These are phyloP conservation scores for Coemansia sp. DNA, from an alignment of 192 early-diverging fungal species.

Conservation along the genomic window DNA sequence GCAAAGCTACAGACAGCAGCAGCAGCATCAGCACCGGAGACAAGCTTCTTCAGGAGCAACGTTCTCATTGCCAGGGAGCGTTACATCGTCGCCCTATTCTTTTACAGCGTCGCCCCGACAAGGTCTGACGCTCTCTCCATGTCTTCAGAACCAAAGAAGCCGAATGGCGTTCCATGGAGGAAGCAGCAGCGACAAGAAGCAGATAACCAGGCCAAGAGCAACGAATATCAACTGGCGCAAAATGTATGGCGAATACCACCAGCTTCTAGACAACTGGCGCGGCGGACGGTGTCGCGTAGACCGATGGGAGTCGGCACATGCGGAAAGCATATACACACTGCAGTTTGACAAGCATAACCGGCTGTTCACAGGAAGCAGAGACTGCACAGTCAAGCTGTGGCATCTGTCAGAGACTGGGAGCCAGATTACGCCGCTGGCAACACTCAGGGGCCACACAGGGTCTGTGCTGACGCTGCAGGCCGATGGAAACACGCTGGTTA, in stretches of 20 bases:
- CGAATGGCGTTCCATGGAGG: neutral
- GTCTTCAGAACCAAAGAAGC: neutral
- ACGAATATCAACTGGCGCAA: constrained; percentile 68
- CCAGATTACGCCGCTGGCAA: constrained; percentile 49
- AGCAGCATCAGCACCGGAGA: constrained; percentile 10
- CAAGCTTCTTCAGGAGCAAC: neutral
- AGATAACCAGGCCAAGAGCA: neutral
- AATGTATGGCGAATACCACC: constrained; percentile 65
- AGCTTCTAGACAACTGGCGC: constrained; percentile 74
- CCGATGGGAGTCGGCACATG: constrained; percentile 69
- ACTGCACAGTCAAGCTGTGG: constrained; percentile 75
- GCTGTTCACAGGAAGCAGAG: constrained; percentile 72
- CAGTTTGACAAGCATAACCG: constrained; percentile 70
- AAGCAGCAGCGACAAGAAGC: neutral
- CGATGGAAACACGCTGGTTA: constrained; percentile 63
- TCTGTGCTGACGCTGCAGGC: constrained; percentile 89
- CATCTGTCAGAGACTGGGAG: constrained; percentile 62
- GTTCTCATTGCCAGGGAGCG: neutral
- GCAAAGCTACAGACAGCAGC: constrained; percentile 14
- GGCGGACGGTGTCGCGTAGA: constrained; percentile 59
- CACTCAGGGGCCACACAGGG: constrained; percentile 68
- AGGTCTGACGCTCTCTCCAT: neutral
- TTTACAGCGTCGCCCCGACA: neutral
- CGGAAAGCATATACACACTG: constrained; percentile 83
- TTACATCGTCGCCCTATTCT: neutral